Conservation (phyloP, 352 stramenopile genomes). For the Phytopythium litorale region DNA sequence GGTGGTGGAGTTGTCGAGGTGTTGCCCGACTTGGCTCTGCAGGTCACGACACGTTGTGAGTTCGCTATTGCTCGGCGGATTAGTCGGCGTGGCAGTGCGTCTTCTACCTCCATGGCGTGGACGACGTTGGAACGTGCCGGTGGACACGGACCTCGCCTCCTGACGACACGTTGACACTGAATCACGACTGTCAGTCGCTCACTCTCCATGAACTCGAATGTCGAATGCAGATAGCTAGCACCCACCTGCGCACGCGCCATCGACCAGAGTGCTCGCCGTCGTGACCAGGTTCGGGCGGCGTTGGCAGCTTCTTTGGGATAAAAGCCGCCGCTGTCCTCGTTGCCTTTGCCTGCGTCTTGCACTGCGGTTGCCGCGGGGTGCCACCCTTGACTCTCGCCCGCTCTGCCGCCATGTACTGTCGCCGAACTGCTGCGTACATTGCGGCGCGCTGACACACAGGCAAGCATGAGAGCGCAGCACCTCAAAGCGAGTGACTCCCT, state of each 20-base stretch:
- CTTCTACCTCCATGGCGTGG: conserved; percentile 49
- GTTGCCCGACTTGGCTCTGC: conserved; percentile 5
- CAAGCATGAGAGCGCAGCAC: conserved; percentile 1
- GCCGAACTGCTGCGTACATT: conserved; percentile 47
- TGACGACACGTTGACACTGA: conserved; percentile 33
- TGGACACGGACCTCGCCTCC: conserved; percentile 32
- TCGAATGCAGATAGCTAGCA: background rate
- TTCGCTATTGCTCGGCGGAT: too few species aligned
- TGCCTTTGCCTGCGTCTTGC: background rate
- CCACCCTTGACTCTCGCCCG: conserved; percentile 18
- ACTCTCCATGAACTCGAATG: background rate
- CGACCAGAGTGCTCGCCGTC: background rate
- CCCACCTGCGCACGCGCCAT: background rate
- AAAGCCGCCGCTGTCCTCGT: background rate
- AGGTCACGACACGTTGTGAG: background rate
- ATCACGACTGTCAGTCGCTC: background rate
- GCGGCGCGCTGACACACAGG: conserved; percentile 25
- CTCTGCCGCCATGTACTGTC: conserved; percentile 60
- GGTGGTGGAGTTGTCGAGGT: background rate
- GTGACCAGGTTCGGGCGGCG: background rate
- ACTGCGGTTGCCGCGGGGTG: background rate
- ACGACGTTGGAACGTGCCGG: conserved; percentile 27
- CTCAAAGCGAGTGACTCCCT: background rate
- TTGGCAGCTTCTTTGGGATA: background rate
- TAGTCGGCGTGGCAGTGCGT: too few species aligned